Evolutionary conservation across 768 basidiomycete species (phyloP).

Genomic region (Paxillus involutus): DNA sequence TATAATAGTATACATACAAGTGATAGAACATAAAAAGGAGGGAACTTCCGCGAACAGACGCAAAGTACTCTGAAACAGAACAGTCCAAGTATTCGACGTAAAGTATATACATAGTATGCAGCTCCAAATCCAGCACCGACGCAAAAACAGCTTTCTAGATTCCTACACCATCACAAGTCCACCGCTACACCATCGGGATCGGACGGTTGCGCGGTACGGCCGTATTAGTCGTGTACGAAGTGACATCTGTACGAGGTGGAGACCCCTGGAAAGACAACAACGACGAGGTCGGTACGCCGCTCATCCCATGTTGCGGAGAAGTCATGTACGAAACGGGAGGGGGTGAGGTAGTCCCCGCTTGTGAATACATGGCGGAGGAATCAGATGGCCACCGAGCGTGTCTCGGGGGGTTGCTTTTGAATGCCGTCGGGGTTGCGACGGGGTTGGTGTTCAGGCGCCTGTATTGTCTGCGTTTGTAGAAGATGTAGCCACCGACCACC

Average conservation of each 20-base stretch:
- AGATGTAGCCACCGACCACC: constrained; percentile 10
- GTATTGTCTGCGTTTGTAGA: constrained; percentile 13
- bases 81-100: too few species aligned
- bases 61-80: too few species aligned
- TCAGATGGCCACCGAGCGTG: constrained; percentile 13
- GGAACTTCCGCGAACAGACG: too few species aligned
- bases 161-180: too few species aligned
- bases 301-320: not conserved
- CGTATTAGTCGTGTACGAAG: constrained; percentile 6
- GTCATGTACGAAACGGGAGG: constrained; percentile 3
- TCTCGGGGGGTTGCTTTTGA: not conserved
- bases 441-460: not conserved
- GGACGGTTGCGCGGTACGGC: constrained; percentile 4
- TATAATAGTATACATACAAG: too few species aligned
- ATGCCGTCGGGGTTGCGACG: not conserved
- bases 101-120: too few species aligned
- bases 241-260: constrained; percentile 11
- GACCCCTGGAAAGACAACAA: constrained; percentile 6
- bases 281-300: not conserved
- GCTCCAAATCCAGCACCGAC: too few species aligned
- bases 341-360: not conserved
- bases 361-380: constrained; percentile 3
- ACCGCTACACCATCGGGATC: constrained; percentile 22
- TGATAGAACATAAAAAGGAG: too few species aligned
- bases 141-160: too few species aligned